Conservation (phyloP, 805 yeast species). For the Saccharomyces jurei region DNA sequence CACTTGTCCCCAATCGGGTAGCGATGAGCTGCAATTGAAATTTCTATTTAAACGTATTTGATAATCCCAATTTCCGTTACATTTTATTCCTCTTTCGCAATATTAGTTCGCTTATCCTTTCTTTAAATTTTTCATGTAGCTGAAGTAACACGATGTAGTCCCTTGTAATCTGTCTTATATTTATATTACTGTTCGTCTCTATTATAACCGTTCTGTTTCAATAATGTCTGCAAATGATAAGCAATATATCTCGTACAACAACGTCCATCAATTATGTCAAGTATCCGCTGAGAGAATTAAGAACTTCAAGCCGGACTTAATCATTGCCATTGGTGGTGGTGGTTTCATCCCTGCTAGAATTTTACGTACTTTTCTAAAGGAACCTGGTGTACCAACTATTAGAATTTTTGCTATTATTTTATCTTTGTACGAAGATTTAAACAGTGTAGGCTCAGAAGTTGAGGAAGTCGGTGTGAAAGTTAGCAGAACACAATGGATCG, state of each 20-base stretch:
- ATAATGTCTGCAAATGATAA: conserved; percentile 34
- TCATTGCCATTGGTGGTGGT: conserved; percentile 96
- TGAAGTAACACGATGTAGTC: not conserved
- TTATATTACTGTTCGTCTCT: not conserved
- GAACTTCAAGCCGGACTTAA: conserved; percentile 73
- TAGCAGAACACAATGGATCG: conserved; percentile 77
- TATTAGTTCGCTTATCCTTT: not conserved
- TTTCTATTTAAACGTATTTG: not conserved
- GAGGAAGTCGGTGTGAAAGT: conserved; percentile 62
- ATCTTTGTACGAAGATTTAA: conserved; percentile 80
- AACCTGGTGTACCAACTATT: conserved; percentile 78
- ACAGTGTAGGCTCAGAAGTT: conserved; percentile 46
- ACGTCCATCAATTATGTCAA: conserved; percentile 69
- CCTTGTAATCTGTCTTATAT: not conserved
- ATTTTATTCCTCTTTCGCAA: not conserved
- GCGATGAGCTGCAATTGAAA: not conserved
- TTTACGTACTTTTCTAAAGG: conserved; percentile 83
- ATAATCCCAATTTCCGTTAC: not conserved
- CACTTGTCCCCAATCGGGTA: not conserved
- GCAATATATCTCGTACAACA: conserved; percentile 72
- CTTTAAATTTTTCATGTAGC: not conserved
- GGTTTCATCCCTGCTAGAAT: conserved; percentile 97
- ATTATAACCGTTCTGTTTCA: not conserved
- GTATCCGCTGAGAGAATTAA: conserved; percentile 54
- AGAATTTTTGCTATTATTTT: conserved; percentile 92